Evolutionary conservation across 192 early-diverging fungal genomes (phyloP).

Genomic region (Phlyctochytrium arcticum): DNA sequence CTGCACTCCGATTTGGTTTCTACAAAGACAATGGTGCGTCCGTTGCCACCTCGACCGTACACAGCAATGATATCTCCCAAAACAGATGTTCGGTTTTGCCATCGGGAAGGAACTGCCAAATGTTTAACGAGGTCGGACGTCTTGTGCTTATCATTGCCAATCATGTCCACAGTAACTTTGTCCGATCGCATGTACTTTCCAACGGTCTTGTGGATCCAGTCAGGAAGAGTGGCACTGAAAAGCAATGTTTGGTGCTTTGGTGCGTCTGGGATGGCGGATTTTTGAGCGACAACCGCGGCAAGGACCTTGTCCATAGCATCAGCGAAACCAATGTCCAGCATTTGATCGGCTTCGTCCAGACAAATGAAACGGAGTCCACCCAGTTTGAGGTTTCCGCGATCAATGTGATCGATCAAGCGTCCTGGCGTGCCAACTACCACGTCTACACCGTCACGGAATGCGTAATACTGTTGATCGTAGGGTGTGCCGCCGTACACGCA

Average conservation of each 20-base stretch:
- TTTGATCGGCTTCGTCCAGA: constrained; percentile 78
- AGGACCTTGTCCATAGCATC: constrained; percentile 80
- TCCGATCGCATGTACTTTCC: constrained; percentile 53
- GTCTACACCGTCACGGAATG: constrained; percentile 61
- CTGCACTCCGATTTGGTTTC: constrained; percentile 91
- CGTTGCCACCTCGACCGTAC: constrained; percentile 68
- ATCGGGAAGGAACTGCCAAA: constrained; percentile 79
- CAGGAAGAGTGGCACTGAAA: constrained; percentile 82
- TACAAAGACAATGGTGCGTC: constrained; percentile 89
- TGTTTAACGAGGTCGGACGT: constrained; percentile 86
- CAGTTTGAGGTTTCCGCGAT: constrained; percentile 73
- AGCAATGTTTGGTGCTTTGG: constrained; percentile 64
- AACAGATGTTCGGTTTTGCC: constrained; percentile 85
- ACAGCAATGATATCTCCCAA: constrained; percentile 91
- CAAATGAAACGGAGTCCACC: constrained; percentile 49
- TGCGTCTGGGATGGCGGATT: constrained; percentile 36
- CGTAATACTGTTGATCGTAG: constrained; percentile 58
- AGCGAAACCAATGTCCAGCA: constrained; percentile 78
- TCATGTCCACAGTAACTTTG: constrained; percentile 69
- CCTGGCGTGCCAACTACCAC: constrained; percentile 96
- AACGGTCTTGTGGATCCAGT: constrained; percentile 64
- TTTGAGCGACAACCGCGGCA: constrained; percentile 72
- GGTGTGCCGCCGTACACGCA: constrained; percentile 89
- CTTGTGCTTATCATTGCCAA: constrained; percentile 82
- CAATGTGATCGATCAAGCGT: constrained; percentile 78